phyloP scores from a whole-genome alignment of 441 rosid genomes.

The Sinapis alba region DNA sequence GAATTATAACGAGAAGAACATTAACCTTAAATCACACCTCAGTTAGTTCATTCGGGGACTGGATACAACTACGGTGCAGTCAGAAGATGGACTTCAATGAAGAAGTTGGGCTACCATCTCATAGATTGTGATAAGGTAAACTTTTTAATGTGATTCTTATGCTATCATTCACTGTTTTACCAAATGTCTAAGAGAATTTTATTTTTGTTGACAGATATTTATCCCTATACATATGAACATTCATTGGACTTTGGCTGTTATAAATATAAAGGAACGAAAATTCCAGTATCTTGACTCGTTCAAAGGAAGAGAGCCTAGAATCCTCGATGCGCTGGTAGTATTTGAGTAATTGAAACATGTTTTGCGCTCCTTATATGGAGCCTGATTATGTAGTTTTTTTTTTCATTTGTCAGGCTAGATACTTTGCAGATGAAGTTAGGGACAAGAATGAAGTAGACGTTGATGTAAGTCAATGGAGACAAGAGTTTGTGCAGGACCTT shows the following conservation, averaged over 20 bases:
- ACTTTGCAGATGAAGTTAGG: constrained; percentile 80
- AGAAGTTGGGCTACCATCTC: constrained; percentile 80
- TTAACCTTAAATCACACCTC: constrained; percentile 32
- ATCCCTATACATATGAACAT: constrained; percentile 87
- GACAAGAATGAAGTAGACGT: constrained; percentile 70
- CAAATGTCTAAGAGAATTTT: constrained; percentile 13
- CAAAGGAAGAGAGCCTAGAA: constrained; percentile 67
- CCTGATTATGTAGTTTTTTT: constrained; percentile 8
- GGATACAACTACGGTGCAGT: constrained; percentile 76
- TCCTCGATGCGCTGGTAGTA: constrained; percentile 70
- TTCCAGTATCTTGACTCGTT: constrained; percentile 98
- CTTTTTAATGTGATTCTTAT: neutral
- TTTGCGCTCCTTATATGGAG: neutral
- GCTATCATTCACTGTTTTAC: neutral
- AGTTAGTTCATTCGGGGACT: constrained; percentile 55
- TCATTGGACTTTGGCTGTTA: constrained; percentile 97
- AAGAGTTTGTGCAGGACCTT: constrained; percentile 78
- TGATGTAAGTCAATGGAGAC: constrained; percentile 70
- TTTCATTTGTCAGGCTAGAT: constrained; percentile 65
- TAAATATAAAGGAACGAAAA: constrained; percentile 73
- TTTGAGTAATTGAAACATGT: constrained; percentile 2
- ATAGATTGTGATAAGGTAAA: constrained; percentile 85
- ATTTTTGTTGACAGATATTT: constrained; percentile 70
- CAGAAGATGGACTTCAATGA: constrained; percentile 93
- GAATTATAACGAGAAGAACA: constrained; percentile 6